Conservation (phyloP, 495 filamentous ascomycete species). For the Rostrohypoxylon terebratum region DNA sequence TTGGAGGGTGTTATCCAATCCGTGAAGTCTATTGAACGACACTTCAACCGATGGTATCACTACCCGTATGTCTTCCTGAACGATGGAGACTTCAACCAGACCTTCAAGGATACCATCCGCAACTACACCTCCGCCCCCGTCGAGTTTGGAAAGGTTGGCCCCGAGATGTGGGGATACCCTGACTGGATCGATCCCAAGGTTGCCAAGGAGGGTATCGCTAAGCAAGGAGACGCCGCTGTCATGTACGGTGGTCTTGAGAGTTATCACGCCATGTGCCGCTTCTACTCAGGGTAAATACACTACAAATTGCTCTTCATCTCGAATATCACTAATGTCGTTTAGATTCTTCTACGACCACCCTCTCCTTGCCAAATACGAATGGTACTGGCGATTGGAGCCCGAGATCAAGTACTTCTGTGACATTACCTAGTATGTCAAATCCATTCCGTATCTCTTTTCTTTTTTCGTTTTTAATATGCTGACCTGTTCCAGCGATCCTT, state of each 20-base stretch:
- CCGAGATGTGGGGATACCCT: conserved; percentile 93
- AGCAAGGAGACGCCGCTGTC: conserved; percentile 97
- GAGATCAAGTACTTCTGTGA: conserved; percentile 99
- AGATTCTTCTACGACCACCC: conserved; percentile 99
- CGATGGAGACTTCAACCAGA: conserved; percentile 94
- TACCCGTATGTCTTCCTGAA: conserved; percentile 99
- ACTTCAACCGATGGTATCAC: conserved; percentile 99
- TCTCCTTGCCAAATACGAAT: conserved; percentile 94
- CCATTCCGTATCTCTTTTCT: conserved; percentile 11
- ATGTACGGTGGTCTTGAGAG: conserved; percentile 99
- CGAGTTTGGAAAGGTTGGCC: conserved; percentile 94
- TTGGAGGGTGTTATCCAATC: conserved; percentile 95
- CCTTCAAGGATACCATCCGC: conserved; percentile 86
- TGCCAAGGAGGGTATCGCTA: conserved; percentile 92
- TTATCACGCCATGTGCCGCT: conserved; percentile 98
- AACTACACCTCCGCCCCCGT: conserved; percentile 90
- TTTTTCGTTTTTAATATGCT: background rate
- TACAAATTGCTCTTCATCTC: background rate
- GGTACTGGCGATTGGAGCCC: conserved; percentile 99
- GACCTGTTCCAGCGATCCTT: conserved; percentile 79
- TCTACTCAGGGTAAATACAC: conserved; percentile 88
- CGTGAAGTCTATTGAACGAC: conserved; percentile 96
- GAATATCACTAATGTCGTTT: conserved; percentile 39
- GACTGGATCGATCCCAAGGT: conserved; percentile 96
- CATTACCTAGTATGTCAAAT: conserved; percentile 90